Evolutionary conservation across 83 land plant genomes (phyloP), one percentile per base, ranked within the genome.

Genomic region (Isoetes engelmannii): DNA sequence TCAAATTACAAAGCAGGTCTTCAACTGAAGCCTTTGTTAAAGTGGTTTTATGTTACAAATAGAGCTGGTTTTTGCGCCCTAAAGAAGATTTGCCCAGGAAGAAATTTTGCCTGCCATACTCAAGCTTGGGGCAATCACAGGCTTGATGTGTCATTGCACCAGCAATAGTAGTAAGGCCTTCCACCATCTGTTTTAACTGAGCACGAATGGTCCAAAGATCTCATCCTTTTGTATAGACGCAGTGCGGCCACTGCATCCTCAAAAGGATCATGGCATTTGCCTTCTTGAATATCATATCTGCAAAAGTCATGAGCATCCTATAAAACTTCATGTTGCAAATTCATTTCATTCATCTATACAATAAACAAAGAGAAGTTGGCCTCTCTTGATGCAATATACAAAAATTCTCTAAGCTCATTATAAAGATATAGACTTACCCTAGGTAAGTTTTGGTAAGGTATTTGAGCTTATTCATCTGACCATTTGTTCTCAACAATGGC

Each of bases 231-330:
- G 83, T 92, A 88, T 44, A 92, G 75, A 56, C 90, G 86, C 93
- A 92, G 88, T 54, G 92, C 85, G 41, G 97, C 90, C 63, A 92
- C 85, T 63, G 93, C 90, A 62, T 92, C 97, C 68, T 92, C 97
- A 47, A 78, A 83, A 12, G 90, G 88, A 50, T 88, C 93, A 76
- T 92, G 97, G 20, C 50, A 44, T 43, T 64, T 63, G n/a, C 90
- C 97, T 21, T 65, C 79, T 77, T 92, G 97, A 56, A 92, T 86
- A 48, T 76, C 78, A 75, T 88, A 92, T 13, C 97, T 92, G 79
- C 45, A 64, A 28, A 17, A 71, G 13, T 53, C 68, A 41, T 49
- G 2, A 20, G 28, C 37, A 28, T 28, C 37, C 37, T 28, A 28
- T 28, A 28, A 28, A 28, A 28, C 37, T 28, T 28, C 37, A 28